phyloP scores from a whole-genome alignment of 257 asterid species.

The Misopates orontium region DNA sequence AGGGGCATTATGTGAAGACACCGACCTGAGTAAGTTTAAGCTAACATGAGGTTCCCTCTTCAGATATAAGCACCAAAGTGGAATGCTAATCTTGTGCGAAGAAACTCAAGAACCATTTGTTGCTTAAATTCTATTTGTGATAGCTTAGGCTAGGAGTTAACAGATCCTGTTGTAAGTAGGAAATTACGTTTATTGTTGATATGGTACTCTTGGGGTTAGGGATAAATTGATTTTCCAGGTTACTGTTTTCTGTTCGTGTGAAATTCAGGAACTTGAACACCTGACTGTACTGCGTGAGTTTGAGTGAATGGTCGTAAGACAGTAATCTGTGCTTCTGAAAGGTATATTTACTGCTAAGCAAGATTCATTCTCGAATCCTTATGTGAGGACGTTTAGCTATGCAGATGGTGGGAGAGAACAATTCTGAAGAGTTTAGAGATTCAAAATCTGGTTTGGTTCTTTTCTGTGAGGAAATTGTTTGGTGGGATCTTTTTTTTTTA shows the following conservation, averaged over 20 bases:
- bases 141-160: conserved; percentile 34
- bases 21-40: conserved; percentile 14
- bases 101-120: conserved; percentile 25
- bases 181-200: conserved; percentile 29
- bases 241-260: conserved; percentile 14
- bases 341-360: too few species aligned
- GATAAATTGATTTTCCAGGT: conserved; percentile 1
- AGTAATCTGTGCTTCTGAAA: too few species aligned
- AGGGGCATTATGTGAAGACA: conserved; percentile 57
- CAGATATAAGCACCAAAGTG: neutral
- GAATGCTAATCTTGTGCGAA: conserved; percentile 25
- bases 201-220: conserved; percentile 9
- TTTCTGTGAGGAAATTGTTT: too few species aligned
- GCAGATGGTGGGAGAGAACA: too few species aligned
- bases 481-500: too few species aligned
- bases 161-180: conserved; percentile 33
- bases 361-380: too few species aligned
- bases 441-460: too few species aligned
- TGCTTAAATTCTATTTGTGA: conserved; percentile 23
- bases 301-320: neutral
- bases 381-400: too few species aligned
- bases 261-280: conserved; percentile 13
- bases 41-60: neutral
- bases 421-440: too few species aligned
- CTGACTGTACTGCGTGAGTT: neutral